These are phyloP conservation scores for Onygenales sp. DNA, from an alignment of 2,329 filamentous ascomycete genomes.

Conservation along the genomic window DNA sequence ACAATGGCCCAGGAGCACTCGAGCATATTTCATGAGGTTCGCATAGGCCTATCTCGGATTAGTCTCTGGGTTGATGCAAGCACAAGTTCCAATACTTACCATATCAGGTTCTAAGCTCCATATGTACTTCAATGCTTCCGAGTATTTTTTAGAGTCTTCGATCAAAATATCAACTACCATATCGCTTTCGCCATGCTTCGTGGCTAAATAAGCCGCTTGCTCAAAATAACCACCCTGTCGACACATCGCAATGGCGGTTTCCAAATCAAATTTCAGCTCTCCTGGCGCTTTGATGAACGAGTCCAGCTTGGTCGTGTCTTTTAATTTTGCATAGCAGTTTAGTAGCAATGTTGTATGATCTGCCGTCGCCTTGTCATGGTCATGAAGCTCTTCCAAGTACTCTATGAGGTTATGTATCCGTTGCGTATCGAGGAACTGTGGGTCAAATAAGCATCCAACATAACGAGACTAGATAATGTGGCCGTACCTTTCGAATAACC, in stretches of 20 bases:
- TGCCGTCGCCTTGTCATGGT: constrained; percentile 83
- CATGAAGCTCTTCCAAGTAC: constrained; percentile 91
- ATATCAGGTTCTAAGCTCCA: constrained; percentile 72
- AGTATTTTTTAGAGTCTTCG: constrained; percentile 86
- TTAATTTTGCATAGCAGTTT: constrained; percentile 96
- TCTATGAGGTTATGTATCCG: constrained; percentile 95
- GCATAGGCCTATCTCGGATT: constrained; percentile 56
- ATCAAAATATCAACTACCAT: constrained; percentile 92
- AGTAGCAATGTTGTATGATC: constrained; percentile 91
- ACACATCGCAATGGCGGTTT: constrained; percentile 96
- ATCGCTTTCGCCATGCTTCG: constrained; percentile 87
- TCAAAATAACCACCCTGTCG: constrained; percentile 94
- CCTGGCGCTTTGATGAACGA: constrained; percentile 93
- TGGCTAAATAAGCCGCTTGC: constrained; percentile 89
- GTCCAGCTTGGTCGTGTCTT: constrained; percentile 92
- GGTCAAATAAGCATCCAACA: constrained; percentile 9
- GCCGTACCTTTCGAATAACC: constrained; percentile 72
- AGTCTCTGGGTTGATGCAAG: neutral
- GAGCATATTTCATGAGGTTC: constrained; percentile 90
- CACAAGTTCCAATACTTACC: constrained; percentile 40
- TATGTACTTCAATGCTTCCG: constrained; percentile 82
- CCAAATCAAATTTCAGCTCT: constrained; percentile 90
- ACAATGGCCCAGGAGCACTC: constrained; percentile 80
- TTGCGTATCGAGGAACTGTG: constrained; percentile 86
- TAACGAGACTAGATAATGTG: constrained; percentile 31